Base-by-base conservation (phyloP, 129 eudicot species). In the Scalesia atractyloides region DNA sequence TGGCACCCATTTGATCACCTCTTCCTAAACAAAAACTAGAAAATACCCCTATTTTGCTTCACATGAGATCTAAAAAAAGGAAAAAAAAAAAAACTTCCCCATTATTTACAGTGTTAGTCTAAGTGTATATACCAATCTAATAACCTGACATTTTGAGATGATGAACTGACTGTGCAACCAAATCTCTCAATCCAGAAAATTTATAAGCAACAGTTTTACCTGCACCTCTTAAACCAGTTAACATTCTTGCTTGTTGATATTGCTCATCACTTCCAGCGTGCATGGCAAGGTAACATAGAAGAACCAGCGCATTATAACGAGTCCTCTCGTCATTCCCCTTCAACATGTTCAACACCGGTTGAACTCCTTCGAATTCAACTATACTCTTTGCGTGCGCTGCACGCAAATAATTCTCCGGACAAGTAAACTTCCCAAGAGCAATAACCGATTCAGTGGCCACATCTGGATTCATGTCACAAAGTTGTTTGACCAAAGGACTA, bases 401-500 rank as follows among this genome's bases (percentile, higher is more conserved):
- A 44, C 80, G 74, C 0, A 87, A 82, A 73, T 81, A 90, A 39
- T 85, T 90, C 3, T 87, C 91, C 1, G 84, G 72, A 52, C 81
- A 81, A 33, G 74, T 80, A 41, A 87, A 90, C 62, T 91, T 87
- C 43, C 82, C 85, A 20, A 87, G 88, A 18, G 87, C 68, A 22
- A 83, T 78, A 6, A 88, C 82, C 26, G 95, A 89, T 77, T 91
- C 95, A 11, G 71, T 74, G 14, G 78, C 84, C 48, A 86, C 88
- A 5, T 82, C 82, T 5, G 73, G 85, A 61, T 85, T 78, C 80
- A 17, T 48, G 20, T 77, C 67, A 46, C 82, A 15, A 24, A 87
- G 81, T 39, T 72, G 84, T 64, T 82, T 83, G 36, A 85, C 88
- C 18, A 91, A 24, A 1, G 87, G 86, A 63, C 72, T 64, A 5